Evolutionary conservation across 2,329 filamentous ascomycete genomes (phyloP), one percentile per base, ranked within the genome.

Genomic region (Trichoderma citrinoviride): DNA sequence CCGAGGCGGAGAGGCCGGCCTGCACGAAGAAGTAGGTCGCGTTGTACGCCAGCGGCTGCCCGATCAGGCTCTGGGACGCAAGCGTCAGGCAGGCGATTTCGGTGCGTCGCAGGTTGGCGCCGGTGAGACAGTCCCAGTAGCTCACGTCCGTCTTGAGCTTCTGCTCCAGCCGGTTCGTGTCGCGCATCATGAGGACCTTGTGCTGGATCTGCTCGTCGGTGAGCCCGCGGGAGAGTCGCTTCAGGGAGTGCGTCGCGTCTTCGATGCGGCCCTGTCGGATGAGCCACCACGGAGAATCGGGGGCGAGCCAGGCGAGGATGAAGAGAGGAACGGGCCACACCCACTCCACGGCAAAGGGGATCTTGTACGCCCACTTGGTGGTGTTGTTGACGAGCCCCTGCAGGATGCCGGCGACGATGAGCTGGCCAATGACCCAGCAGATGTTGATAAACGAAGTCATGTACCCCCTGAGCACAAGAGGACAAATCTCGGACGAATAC

Each of bases 21-120:
- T 75, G 76, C 40, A 77, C 72, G 64, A 79, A 80, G 61, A 81
- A 79, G 62, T 78, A 79, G 17, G 77, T 79, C 1, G 77, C 75
- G 68, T 78, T 79, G 19, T 76, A 77, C 44, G 78, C 75, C 55
- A 80, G 75, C 50, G 73, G 71, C 0, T 74, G 68, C 23, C 78
- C 78, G 33, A 74, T 75, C 0, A 77, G 64, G 33, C 73, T 70
- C 49, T 79, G 76, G n/a, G 75, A 74, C 0, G 74, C 67, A 41
- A 73, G 77, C 7, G 73, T 70, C 64, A 77, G 69, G 74, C 79
- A 82, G 23, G 72, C 70, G 54, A 77, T 75, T 49, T 75, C 72
- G 2, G 76, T 77, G 23, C 77, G 68, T 1, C 76, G 70, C 3
- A 77, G 70, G 64, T 82, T 75, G 15, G 72, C 67, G 27, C 75